Evolutionary conservation across 352 stramenopile genomes (phyloP).

Genomic region (Pythium insidiosum): DNA sequence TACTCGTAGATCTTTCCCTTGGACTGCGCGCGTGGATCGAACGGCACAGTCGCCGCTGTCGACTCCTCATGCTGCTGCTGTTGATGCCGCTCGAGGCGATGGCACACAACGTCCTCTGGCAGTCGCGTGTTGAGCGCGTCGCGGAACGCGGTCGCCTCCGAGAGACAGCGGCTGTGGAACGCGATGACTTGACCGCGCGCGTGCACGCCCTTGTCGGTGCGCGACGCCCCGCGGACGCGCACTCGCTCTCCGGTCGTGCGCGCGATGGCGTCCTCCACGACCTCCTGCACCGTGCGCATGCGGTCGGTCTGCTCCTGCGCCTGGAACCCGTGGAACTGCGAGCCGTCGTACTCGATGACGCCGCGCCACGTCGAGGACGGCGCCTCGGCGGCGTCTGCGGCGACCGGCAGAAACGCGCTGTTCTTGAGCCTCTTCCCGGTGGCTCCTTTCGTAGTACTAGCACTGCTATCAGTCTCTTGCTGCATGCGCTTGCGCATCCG

Average conservation of each 20-base stretch:
- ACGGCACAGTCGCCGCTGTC: slow-evolving; percentile 13
- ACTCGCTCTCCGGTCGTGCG: slow-evolving; percentile 64
- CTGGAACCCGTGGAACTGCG: slow-evolving; percentile 72
- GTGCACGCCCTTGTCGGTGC: slow-evolving; percentile 92
- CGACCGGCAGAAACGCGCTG: slow-evolving; percentile 28
- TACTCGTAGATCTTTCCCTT: slow-evolving; percentile 67
- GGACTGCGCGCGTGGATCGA: slow-evolving; percentile 45
- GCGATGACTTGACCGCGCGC: slow-evolving; percentile 85
- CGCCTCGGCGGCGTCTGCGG: background rate
- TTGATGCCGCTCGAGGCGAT: slow-evolving; percentile 12
- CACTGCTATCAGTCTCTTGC: too few species aligned
- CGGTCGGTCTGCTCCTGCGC: slow-evolving; percentile 43
- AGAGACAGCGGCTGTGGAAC: slow-evolving; percentile 70
- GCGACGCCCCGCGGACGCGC: slow-evolving; percentile 80
- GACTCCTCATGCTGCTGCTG: background rate
- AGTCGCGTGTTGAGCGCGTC: slow-evolving; percentile 71
- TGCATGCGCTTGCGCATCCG: too few species aligned
- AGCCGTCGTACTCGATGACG: slow-evolving; percentile 72
- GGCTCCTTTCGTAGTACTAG: too few species aligned
- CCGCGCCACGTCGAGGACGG: slow-evolving; percentile 29
- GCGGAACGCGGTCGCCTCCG: slow-evolving; percentile 34
- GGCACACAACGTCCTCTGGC: slow-evolving; percentile 48
- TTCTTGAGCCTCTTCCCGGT: slow-evolving; percentile 21
- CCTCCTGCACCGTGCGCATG: slow-evolving; percentile 63
- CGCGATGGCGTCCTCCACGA: slow-evolving; percentile 57